A percentile compares a stretch with the other conserved stretches of the same genome.
phyloP scores from a whole-genome alignment of 208 protist species.

The Porcisia deanei region DNA sequence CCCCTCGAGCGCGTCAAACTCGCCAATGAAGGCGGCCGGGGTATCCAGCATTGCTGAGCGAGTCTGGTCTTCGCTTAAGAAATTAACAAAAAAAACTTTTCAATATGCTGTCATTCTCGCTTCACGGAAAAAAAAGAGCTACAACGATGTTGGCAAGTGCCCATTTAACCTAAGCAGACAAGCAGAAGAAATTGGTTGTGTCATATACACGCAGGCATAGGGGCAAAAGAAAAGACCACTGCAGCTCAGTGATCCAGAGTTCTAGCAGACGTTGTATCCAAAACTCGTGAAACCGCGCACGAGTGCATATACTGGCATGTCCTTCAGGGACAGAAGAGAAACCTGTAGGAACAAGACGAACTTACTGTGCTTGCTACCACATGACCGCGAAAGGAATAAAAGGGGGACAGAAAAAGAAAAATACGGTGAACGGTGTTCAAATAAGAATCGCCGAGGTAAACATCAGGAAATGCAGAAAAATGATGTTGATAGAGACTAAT shows the following conservation, averaged over 20 bases:
- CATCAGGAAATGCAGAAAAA: background rate
- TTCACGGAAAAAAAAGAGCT: conserved; percentile 6
- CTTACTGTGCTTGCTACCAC: background rate
- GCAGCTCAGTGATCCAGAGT: background rate
- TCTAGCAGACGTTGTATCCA: background rate
- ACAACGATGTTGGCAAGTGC: background rate
- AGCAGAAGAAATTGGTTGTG: background rate
- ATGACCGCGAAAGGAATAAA: background rate
- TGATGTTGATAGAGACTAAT: background rate
- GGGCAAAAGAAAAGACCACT: background rate
- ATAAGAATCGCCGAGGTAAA: background rate
- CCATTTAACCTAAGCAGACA: background rate
- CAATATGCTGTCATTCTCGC: background rate
- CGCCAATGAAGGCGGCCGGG: conserved; percentile 70
- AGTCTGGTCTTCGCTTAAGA: background rate
- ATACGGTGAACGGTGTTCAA: too few species aligned
- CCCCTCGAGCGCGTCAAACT: conserved; percentile 80
- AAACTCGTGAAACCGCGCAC: background rate
- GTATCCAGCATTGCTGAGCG: conserved; percentile 22
- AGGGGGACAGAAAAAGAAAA: background rate
- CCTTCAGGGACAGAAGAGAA: background rate
- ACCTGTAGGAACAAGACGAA: background rate
- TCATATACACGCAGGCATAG: background rate
- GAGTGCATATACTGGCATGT: background rate
- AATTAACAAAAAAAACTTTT: background rate